These are phyloP conservation scores for Komagataella kurtzmanii DNA, from an alignment of 805 yeast species.

Conservation along the genomic window DNA sequence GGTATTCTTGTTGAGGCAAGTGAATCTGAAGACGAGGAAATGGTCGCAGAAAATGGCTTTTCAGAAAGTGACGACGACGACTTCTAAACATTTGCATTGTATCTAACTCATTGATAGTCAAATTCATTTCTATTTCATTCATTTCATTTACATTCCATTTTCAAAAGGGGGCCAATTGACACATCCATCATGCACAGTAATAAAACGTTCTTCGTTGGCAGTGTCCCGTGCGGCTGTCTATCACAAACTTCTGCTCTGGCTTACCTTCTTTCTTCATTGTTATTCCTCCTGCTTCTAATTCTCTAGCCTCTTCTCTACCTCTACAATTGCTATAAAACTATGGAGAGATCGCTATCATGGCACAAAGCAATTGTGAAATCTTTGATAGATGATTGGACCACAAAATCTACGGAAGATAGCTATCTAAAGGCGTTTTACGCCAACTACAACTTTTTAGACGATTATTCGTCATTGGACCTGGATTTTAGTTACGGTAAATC, in stretches of 20 bases:
- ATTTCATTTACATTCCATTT: background rate
- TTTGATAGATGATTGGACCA: background rate
- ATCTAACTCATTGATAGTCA: background rate
- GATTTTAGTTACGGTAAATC: background rate
- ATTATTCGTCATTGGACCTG: background rate
- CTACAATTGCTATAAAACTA: background rate
- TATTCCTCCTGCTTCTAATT: background rate
- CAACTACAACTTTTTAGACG: background rate
- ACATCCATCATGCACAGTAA: background rate
- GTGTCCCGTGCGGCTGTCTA: background rate
- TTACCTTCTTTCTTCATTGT: background rate
- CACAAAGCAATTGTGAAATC: background rate
- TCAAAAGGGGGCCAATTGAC: background rate
- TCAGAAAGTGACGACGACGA: conserved; percentile 15
- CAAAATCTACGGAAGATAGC: background rate
- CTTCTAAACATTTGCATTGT: background rate
- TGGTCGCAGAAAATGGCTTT: conserved; percentile 11
- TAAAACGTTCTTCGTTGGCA: background rate
- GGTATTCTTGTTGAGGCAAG: conserved; percentile 18
- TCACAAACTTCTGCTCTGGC: background rate
- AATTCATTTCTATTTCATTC: background rate
- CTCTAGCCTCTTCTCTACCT: background rate
- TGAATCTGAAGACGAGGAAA: conserved; percentile 14
- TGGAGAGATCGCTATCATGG: background rate
- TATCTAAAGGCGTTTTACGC: background rate